Conservation (phyloP, 768 basidiomycete species). For the Chalciporus sphaerocephalus region DNA sequence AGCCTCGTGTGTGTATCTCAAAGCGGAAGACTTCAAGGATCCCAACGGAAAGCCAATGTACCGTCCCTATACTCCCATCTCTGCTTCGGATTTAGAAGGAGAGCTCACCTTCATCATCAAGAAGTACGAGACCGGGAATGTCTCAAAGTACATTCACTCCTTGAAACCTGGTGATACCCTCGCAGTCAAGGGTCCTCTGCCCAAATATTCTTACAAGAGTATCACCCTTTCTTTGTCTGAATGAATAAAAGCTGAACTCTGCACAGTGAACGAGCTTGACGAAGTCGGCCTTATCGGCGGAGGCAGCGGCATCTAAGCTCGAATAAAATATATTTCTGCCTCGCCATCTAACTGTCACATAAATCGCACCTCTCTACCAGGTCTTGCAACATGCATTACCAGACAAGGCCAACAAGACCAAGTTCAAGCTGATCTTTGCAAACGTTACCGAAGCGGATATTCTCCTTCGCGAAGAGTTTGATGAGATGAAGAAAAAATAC, state of each 20-base stretch:
- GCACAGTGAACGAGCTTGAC: slow-evolving; percentile 78
- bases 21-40: slow-evolving; percentile 66
- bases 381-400: slow-evolving; percentile 69
- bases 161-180: slow-evolving; percentile 82
- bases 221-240: slow-evolving; percentile 8
- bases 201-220: slow-evolving; percentile 86
- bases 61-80: slow-evolving; percentile 92
- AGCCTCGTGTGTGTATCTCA: slow-evolving; percentile 74
- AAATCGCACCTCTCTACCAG: slow-evolving; percentile 81
- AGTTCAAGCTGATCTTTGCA: slow-evolving; percentile 88
- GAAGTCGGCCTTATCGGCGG: slow-evolving; percentile 88
- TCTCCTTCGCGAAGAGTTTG: slow-evolving; percentile 75
- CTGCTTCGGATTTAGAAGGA: slow-evolving; percentile 67
- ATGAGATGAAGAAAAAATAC: slow-evolving; percentile 61
- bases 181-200: slow-evolving; percentile 85
- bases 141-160: slow-evolving; percentile 77
- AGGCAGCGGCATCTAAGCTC: slow-evolving; percentile 82
- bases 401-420: slow-evolving; percentile 82
- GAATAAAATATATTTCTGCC: not conserved
- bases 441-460: slow-evolving; percentile 91
- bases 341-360: slow-evolving; percentile 2
- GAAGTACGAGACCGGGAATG: slow-evolving; percentile 75
- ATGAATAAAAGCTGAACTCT: slow-evolving; percentile 1
- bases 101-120: slow-evolving; percentile 82
- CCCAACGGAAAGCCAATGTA: slow-evolving; percentile 83